A percentile compares a stretch with the other conserved stretches of the same genome.
Conservation (phyloP, 768 basidiomycete species). For the Phallus indusiatus region DNA sequence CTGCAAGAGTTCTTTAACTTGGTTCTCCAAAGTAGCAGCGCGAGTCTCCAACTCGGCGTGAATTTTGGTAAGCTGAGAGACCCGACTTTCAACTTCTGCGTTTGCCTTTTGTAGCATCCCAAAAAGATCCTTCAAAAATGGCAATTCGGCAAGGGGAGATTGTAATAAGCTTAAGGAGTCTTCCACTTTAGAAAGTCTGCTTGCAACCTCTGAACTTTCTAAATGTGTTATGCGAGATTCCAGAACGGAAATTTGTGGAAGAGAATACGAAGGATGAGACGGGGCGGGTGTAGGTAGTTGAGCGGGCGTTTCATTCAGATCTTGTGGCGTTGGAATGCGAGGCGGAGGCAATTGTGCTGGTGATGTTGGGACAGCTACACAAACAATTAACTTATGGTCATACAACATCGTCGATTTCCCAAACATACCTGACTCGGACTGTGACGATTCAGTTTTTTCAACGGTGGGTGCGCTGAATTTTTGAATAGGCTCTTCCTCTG, state of each 20-base stretch:
- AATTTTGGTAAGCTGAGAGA: background rate
- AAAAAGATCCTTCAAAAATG: background rate
- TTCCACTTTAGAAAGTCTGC: background rate
- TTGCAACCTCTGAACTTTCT: background rate
- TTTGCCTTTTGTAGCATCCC: background rate
- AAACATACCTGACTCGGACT: background rate
- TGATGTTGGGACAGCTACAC: background rate
- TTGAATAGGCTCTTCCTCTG: background rate
- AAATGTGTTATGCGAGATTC: background rate
- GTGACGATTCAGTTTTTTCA: background rate
- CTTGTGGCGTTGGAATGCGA: background rate
- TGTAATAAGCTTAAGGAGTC: background rate
- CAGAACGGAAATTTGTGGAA: background rate
- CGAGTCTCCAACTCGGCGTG: background rate
- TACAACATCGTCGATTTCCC: background rate
- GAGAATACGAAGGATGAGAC: background rate
- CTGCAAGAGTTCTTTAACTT: background rate
- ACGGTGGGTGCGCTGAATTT: background rate
- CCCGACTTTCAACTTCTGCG: background rate
- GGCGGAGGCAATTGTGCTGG: background rate
- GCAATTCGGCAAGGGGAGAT: background rate
- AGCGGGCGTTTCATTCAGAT: background rate
- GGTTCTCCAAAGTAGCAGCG: background rate
- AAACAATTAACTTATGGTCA: background rate
- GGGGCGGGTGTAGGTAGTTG: background rate